A percentile compares a stretch with the other conserved stretches of the same genome.
Conservation (phyloP, 2,329 filamentous ascomycete genomes). For the Aureobasidium musti region DNA sequence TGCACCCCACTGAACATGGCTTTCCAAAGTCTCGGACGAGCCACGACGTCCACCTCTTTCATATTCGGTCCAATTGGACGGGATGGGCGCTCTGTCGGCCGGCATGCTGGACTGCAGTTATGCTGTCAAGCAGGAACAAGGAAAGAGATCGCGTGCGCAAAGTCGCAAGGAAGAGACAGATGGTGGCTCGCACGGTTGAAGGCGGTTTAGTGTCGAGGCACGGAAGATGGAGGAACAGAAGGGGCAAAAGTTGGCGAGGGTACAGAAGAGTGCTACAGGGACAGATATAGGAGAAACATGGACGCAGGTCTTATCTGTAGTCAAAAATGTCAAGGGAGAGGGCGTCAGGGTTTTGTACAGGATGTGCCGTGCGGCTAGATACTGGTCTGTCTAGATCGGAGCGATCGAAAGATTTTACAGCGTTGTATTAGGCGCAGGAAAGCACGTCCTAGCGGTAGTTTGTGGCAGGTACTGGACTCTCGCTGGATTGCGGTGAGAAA, state of each 20-base stretch:
- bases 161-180: slow-evolving; percentile 8
- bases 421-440: background rate
- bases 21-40: slow-evolving; percentile 40
- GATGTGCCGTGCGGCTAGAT: slow-evolving; percentile 24
- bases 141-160: slow-evolving; percentile 21
- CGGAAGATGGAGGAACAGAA: slow-evolving; percentile 11
- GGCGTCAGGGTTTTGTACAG: slow-evolving; percentile 24
- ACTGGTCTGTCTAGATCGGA: slow-evolving; percentile 19
- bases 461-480: background rate
- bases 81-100: slow-evolving; percentile 37
- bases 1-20: slow-evolving; percentile 27
- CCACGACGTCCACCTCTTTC: slow-evolving; percentile 46
- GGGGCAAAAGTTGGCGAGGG: slow-evolving; percentile 12
- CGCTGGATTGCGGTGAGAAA: slow-evolving; percentile 11
- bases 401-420: slow-evolving; percentile 21
- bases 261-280: background rate
- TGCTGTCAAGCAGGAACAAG: background rate
- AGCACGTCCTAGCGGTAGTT: slow-evolving; percentile 22
- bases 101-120: background rate
- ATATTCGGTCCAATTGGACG: slow-evolving; percentile 51
- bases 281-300: slow-evolving; percentile 23
- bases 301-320: slow-evolving; percentile 12
- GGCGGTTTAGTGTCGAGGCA: slow-evolving; percentile 13
- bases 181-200: background rate
- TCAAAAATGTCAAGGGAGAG: background rate